These are phyloP conservation scores for Syzygium aromaticum DNA, from an alignment of 345 rosid genomes.

Conservation along the genomic window DNA sequence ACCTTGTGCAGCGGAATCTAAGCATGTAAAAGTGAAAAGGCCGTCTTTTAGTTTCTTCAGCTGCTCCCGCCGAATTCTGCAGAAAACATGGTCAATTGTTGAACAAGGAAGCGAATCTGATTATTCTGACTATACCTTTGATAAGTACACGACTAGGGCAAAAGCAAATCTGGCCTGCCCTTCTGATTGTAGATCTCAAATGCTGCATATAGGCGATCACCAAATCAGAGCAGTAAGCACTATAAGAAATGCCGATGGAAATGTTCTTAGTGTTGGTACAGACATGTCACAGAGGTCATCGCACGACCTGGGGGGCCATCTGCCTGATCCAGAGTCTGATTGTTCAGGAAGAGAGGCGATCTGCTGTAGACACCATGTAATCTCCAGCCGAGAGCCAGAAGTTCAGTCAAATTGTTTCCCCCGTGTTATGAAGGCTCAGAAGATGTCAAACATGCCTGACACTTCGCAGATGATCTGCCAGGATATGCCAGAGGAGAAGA, in stretches of 20 bases:
- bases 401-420: slow-evolving; percentile 34
- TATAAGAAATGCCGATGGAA: slow-evolving; percentile 70
- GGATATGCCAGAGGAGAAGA: slow-evolving; percentile 14
- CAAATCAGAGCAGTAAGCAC: slow-evolving; percentile 30
- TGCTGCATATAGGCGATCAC: slow-evolving; percentile 16
- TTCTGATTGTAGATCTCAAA: slow-evolving; percentile 24
- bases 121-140: slow-evolving; percentile 31
- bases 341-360: slow-evolving; percentile 17
- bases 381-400: slow-evolving; percentile 19
- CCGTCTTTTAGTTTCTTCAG: slow-evolving; percentile 56
- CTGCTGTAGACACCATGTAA: slow-evolving; percentile 1
- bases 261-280: slow-evolving; percentile 45
- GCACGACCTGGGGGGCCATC: slow-evolving; percentile 16
- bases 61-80: slow-evolving; percentile 61
- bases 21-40: slow-evolving; percentile 40
- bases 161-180: slow-evolving; percentile 17
- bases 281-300: slow-evolving; percentile 24
- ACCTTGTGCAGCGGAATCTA: slow-evolving; percentile 33
- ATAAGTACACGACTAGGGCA: slow-evolving; percentile 29
- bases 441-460: slow-evolving; percentile 10
- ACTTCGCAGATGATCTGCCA: slow-evolving; percentile 2
- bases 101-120: slow-evolving; percentile 33
- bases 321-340: slow-evolving; percentile 10
- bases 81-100: slow-evolving; percentile 27
- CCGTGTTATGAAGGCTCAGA: slow-evolving; percentile 20